phyloP scores from a whole-genome alignment of 495 filamentous ascomycete genomes.

The Xylaria nigripes region DNA sequence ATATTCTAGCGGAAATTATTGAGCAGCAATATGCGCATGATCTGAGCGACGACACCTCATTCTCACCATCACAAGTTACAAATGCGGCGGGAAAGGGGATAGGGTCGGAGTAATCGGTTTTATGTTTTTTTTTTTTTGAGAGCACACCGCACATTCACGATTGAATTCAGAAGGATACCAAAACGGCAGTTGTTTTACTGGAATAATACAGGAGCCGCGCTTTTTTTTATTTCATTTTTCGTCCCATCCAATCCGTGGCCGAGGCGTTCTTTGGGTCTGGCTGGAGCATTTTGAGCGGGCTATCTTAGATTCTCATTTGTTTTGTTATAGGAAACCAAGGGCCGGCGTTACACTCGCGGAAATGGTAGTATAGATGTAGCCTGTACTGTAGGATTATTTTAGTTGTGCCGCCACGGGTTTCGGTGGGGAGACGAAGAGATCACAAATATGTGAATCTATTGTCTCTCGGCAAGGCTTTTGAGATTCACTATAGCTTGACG shows the following conservation, averaged over 20 bases:
- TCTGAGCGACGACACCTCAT: background rate
- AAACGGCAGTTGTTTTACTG: slow-evolving; percentile 1
- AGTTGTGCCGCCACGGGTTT: background rate
- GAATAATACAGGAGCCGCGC: slow-evolving; percentile 4
- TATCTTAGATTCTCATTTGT: slow-evolving; percentile 5
- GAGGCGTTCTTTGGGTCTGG: slow-evolving; percentile 3
- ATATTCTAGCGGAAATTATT: background rate
- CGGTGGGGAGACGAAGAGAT: background rate
- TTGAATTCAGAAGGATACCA: slow-evolving; percentile 9
- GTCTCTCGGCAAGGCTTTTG: background rate
- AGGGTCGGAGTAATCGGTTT: slow-evolving; percentile 2
- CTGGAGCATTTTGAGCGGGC: slow-evolving; percentile 4
- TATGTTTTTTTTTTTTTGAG: background rate
- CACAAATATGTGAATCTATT: background rate
- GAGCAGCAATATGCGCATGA: background rate
- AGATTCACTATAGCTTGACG: background rate
- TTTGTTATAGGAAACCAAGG: slow-evolving; percentile 1
- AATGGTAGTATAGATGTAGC: slow-evolving; percentile 1
- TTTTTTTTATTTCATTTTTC: background rate
- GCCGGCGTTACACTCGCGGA: background rate
- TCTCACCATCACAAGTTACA: background rate
- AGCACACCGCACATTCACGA: background rate
- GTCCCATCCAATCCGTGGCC: background rate
- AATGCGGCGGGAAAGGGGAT: slow-evolving; percentile 1
- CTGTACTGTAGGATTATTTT: slow-evolving; percentile 1